These are phyloP conservation scores for Acacia crassicarpa DNA, from an alignment of 306 rosid species.

Conservation along the genomic window DNA sequence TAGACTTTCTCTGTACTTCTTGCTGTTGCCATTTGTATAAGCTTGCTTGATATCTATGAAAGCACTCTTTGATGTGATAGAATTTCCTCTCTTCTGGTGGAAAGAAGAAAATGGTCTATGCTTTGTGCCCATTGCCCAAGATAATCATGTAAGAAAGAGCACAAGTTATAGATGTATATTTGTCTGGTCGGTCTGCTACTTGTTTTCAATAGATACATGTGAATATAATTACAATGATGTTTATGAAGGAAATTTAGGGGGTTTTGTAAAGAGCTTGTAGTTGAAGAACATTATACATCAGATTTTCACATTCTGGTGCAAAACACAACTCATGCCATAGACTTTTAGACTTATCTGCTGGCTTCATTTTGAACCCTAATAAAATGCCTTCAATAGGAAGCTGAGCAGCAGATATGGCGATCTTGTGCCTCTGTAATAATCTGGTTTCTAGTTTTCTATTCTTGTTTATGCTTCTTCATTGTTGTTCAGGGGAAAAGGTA, in stretches of 20 bases:
- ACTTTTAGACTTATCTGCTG: neutral
- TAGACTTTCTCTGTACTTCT: conserved; percentile 2
- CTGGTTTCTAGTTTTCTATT: conserved; percentile 2
- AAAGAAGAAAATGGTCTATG: neutral
- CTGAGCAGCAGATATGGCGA: neutral
- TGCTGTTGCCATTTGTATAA: neutral
- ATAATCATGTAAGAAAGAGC: neutral
- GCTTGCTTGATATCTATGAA: conserved; percentile 14
- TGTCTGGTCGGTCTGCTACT: neutral
- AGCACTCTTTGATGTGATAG: neutral
- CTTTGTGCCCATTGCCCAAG: neutral
- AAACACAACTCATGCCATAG: neutral
- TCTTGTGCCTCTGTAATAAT: neutral
- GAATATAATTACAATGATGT: neutral
- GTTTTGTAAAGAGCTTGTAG: neutral
- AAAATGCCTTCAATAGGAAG: neutral
- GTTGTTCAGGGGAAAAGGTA: neutral
- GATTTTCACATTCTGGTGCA: neutral
- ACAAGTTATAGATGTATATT: neutral
- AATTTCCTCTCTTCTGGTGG: neutral
- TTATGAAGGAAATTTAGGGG: neutral
- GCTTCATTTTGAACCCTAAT: neutral
- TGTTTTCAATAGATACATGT: neutral
- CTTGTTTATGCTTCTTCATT: neutral
- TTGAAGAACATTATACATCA: neutral